Conservation (phyloP, 257 asterid genomes). For the Echium plantagineum region DNA sequence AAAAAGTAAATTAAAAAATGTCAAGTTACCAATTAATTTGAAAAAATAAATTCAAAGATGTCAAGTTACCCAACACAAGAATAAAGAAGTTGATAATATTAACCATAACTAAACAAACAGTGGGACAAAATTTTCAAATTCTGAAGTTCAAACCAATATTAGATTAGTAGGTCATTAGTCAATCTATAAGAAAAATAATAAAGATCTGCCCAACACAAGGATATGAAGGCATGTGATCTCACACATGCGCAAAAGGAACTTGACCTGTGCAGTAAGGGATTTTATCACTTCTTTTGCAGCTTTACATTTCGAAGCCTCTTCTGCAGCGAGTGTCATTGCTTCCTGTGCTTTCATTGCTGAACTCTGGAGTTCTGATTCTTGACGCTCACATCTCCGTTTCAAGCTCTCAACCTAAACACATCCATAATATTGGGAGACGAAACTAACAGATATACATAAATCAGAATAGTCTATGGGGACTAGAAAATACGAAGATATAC, state of each 20-base stretch:
- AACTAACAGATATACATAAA: not conserved
- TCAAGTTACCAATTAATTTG: not conserved
- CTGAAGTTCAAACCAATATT: not conserved
- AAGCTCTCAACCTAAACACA: conserved; percentile 51
- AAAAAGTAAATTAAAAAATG: no score
- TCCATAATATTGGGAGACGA: conserved; percentile 8
- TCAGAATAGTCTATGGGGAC: not conserved
- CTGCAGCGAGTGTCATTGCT: conserved; percentile 69
- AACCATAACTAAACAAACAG: not conserved
- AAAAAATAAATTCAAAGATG: no score
- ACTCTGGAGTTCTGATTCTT: conserved; percentile 67
- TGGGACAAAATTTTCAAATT: no score
- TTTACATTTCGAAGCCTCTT: conserved; percentile 83
- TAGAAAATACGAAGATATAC: conserved; percentile 21
- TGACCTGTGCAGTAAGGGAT: conserved; percentile 86
- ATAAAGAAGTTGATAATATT: not conserved
- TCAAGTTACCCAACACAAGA: not conserved
- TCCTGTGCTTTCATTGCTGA: conserved; percentile 73
- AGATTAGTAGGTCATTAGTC: not conserved
- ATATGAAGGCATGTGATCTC: no score
- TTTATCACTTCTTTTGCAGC: conserved; percentile 95
- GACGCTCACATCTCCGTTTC: conserved; percentile 57
- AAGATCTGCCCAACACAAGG: not conserved
- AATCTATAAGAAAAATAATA: no score
- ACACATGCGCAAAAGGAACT: conserved; percentile 1